phyloP scores from a whole-genome alignment of 140 eudicot genomes.

The Erigeron philadelphicus region DNA sequence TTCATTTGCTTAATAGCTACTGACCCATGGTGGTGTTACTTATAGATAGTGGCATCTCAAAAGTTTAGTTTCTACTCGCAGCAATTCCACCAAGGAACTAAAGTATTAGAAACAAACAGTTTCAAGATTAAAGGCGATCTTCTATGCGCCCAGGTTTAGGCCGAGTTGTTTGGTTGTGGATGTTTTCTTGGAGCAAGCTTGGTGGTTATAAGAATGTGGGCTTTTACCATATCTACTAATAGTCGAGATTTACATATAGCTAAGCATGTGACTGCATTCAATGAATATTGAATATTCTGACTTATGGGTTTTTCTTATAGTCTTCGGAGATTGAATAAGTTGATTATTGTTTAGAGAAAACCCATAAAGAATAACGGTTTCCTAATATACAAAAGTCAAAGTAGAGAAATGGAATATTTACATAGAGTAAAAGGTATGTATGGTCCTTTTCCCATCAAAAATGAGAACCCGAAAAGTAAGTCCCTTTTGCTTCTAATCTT shows the following conservation, averaged over 20 bases:
- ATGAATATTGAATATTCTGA: background rate
- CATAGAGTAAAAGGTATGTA: background rate
- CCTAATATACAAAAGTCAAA: background rate
- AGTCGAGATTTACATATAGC: slow-evolving; percentile 1
- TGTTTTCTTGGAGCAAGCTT: background rate
- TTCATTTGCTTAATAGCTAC: too few relatives aligned
- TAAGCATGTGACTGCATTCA: background rate
- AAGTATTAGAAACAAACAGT: background rate
- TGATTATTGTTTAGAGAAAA: slow-evolving; percentile 7
- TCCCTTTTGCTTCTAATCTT: background rate
- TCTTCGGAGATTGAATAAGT: background rate
- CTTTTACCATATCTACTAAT: slow-evolving; percentile 8
- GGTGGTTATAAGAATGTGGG: background rate
- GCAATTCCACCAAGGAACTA: too few relatives aligned
- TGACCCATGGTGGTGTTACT: too few relatives aligned
- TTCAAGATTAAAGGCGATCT: background rate
- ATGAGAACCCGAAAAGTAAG: slow-evolving; percentile 4
- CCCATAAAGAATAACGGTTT: background rate
- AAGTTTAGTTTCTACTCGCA: too few relatives aligned
- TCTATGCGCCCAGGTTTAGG: background rate
- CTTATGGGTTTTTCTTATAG: slow-evolving; percentile 9
- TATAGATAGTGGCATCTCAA: too few relatives aligned
- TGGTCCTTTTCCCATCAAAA: background rate
- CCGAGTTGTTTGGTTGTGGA: background rate
- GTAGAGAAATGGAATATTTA: background rate